A percentile compares a stretch with the other conserved stretches of the same genome.
Conservation (phyloP, 2,329 filamentous ascomycete genomes). For the Podosphaera leucotricha region DNA sequence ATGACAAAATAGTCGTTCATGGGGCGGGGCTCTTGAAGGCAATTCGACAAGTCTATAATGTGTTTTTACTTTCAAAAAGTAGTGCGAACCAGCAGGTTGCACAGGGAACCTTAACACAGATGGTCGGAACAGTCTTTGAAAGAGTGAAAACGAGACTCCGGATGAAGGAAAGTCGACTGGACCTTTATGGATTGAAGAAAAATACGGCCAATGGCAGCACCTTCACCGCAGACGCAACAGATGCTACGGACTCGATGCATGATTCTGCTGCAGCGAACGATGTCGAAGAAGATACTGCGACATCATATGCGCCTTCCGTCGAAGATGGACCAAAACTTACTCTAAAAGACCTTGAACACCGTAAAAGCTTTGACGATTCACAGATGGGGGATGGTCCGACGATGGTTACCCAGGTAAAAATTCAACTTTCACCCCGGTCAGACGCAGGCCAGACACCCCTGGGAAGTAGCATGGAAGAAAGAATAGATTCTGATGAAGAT, state of each 20-base stretch:
- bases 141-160: slow-evolving; percentile 69
- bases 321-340: slow-evolving; percentile 32
- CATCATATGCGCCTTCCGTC: slow-evolving; percentile 9
- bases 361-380: slow-evolving; percentile 43
- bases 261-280: slow-evolving; percentile 9
- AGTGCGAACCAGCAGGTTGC: slow-evolving; percentile 92
- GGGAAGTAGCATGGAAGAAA: slow-evolving; percentile 31
- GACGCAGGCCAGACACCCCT: slow-evolving; percentile 29
- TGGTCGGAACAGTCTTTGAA: slow-evolving; percentile 97
- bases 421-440: slow-evolving; percentile 20
- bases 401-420: slow-evolving; percentile 38
- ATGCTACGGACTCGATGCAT: slow-evolving; percentile 12
- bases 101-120: slow-evolving; percentile 89
- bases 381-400: slow-evolving; percentile 42
- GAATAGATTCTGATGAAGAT: slow-evolving; percentile 34
- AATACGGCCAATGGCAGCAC: slow-evolving; percentile 13
- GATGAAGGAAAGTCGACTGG: slow-evolving; percentile 59
- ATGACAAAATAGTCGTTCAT: slow-evolving; percentile 97
- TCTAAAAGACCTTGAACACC: slow-evolving; percentile 40
- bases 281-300: slow-evolving; percentile 10
- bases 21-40: slow-evolving; percentile 89
- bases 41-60: slow-evolving; percentile 95
- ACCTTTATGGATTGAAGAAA: slow-evolving; percentile 17
- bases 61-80: slow-evolving; percentile 85
- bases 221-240: slow-evolving; percentile 14